phyloP scores from a whole-genome alignment of 228 moss, liverwort and hornwort species.

The Sphagnum fallax region DNA sequence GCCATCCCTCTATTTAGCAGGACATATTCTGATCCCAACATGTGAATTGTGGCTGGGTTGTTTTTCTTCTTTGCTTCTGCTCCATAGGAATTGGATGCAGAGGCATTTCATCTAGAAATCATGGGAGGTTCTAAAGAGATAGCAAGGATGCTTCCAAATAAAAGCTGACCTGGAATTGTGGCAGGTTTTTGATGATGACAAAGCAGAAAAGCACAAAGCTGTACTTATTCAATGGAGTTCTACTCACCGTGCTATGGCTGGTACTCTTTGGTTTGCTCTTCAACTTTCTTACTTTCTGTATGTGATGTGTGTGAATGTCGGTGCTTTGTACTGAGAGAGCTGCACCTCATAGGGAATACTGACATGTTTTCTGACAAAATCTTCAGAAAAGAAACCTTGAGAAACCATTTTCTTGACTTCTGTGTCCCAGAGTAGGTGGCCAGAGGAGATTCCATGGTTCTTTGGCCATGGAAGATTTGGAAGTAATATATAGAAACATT shows the following conservation, averaged over 20 bases:
- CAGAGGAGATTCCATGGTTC: not conserved
- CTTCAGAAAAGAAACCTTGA: not conserved
- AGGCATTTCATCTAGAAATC: not conserved
- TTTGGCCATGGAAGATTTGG: too few species aligned
- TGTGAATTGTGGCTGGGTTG: not conserved
- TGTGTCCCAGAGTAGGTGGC: not conserved
- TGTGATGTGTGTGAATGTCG: too few species aligned
- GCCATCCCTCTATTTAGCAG: not conserved
- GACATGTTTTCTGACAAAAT: not conserved
- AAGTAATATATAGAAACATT: too few species aligned
- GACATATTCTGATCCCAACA: not conserved
- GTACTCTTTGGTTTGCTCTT: conserved; percentile 1
- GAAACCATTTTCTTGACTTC: not conserved
- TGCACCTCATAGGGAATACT: not conserved
- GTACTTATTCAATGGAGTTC: conserved; percentile 28
- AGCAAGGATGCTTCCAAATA: not conserved
- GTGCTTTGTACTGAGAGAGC: not conserved
- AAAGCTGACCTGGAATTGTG: not conserved
- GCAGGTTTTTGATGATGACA: conserved; percentile 22
- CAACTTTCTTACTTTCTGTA: too few species aligned
- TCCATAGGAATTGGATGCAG: not conserved
- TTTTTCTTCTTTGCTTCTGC: not conserved
- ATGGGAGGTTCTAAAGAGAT: not conserved
- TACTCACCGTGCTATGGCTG: conserved; percentile 28
- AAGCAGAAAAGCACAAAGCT: conserved; percentile 19